phyloP scores from a whole-genome alignment of 148 eudicot genomes.

The Camellia granthamiana region DNA sequence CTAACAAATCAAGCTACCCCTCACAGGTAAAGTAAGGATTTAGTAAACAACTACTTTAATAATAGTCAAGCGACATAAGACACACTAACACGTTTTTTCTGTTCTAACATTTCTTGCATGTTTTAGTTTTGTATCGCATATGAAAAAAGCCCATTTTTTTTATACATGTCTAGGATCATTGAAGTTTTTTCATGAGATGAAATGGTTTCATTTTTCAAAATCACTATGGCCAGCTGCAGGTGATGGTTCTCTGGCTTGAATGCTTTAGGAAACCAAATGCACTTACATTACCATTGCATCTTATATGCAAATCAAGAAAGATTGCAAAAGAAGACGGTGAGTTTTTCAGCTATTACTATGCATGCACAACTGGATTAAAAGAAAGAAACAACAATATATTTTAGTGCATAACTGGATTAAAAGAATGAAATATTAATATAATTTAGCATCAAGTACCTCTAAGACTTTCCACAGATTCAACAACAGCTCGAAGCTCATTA shows the following conservation, averaged over 20 bases:
- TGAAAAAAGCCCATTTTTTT: not conserved
- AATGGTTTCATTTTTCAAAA: slow-evolving; percentile 1
- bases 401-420: not conserved
- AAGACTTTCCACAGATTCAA: slow-evolving; percentile 63
- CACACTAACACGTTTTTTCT: not conserved
- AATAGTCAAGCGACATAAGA: not conserved
- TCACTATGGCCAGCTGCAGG: not conserved
- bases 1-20: too few relatives aligned
- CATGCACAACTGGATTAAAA: not conserved
- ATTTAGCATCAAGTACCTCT: slow-evolving; percentile 51
- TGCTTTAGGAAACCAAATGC: not conserved
- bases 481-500: slow-evolving; percentile 46
- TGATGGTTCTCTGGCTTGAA: not conserved
- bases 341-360: not conserved
- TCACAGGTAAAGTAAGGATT: not conserved
- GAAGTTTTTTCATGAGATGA: not conserved
- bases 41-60: not conserved
- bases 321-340: not conserved
- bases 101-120: not conserved
- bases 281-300: not conserved
- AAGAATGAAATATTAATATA: slow-evolving; percentile 1
- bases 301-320: not conserved
- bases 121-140: slow-evolving; percentile 1
- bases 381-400: not conserved
- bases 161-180: not conserved